A percentile compares a stretch with the other conserved stretches of the same genome.
These are phyloP conservation scores for Xylaria intraflava DNA, from an alignment of 495 filamentous ascomycete species.

Conservation along the genomic window DNA sequence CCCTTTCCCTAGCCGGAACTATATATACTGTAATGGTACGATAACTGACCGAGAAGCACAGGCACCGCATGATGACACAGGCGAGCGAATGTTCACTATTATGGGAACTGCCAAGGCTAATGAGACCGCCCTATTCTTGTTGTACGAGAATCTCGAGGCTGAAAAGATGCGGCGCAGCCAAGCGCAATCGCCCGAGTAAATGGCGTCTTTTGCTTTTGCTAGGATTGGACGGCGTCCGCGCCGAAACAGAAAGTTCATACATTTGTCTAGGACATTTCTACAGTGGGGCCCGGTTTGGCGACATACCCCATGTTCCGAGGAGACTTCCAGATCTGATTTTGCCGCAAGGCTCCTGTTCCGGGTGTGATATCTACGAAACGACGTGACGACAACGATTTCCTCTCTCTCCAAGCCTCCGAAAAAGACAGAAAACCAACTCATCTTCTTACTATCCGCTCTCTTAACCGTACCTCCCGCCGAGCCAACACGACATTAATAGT, in stretches of 20 bases:
- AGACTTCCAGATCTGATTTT: slow-evolving; percentile 51
- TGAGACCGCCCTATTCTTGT: slow-evolving; percentile 88
- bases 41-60: slow-evolving; percentile 18
- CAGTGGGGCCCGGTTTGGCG: slow-evolving; percentile 39
- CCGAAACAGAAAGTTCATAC: slow-evolving; percentile 20
- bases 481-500: slow-evolving; percentile 4
- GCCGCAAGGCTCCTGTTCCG: slow-evolving; percentile 52
- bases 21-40: not conserved
- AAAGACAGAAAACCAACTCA: slow-evolving; percentile 25
- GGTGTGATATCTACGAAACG: slow-evolving; percentile 34
- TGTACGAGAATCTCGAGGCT: slow-evolving; percentile 98
- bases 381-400: slow-evolving; percentile 38
- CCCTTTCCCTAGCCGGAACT: not conserved
- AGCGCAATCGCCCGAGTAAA: slow-evolving; percentile 59
- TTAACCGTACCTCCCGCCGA: slow-evolving; percentile 19
- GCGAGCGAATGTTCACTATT: slow-evolving; percentile 99
- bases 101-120: slow-evolving; percentile 88
- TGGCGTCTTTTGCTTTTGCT: slow-evolving; percentile 11
- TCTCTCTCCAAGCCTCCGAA: slow-evolving; percentile 18
- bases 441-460: slow-evolving; percentile 31
- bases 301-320: slow-evolving; percentile 30
- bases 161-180: slow-evolving; percentile 96
- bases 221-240: slow-evolving; percentile 14
- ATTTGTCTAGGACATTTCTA: slow-evolving; percentile 29
- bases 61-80: slow-evolving; percentile 92